phyloP scores from a whole-genome alignment of 306 rosid genomes.

The Lupinus albus region DNA sequence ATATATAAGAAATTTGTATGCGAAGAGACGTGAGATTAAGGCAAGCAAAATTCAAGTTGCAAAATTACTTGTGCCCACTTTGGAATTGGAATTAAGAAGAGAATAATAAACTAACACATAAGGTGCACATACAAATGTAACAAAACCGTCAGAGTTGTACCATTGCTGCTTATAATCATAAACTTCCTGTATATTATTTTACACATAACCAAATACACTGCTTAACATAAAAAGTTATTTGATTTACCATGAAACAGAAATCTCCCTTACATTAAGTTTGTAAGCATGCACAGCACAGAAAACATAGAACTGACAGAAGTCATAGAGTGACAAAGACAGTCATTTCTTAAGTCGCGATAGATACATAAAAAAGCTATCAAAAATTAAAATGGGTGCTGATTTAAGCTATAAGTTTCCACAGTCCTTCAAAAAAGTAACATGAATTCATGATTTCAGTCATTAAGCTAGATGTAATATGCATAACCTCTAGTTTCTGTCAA shows the following conservation, averaged over 20 bases:
- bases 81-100: constrained; percentile 14
- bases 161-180: background rate
- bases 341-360: constrained; percentile 17
- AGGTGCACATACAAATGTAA: constrained; percentile 18
- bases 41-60: constrained; percentile 6
- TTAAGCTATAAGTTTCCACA: background rate
- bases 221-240: background rate
- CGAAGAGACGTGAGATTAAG: constrained; percentile 11
- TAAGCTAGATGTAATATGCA: background rate
- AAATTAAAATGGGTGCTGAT: background rate
- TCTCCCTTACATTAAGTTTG: constrained; percentile 16
- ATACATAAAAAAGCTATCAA: background rate
- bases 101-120: constrained; percentile 1
- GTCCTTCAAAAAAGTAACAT: background rate
- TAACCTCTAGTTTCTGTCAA: background rate
- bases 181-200: background rate
- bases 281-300: background rate
- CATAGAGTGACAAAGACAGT: background rate
- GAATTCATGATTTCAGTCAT: background rate
- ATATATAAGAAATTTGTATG: constrained; percentile 15
- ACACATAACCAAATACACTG: constrained; percentile 10
- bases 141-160: constrained; percentile 11
- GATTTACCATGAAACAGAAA: constrained; percentile 13
- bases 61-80: constrained; percentile 5
- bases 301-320: background rate